These are phyloP conservation scores for Alisma plantagoaquatica DNA, from an alignment of 106 monocot genomes.

Conservation along the genomic window DNA sequence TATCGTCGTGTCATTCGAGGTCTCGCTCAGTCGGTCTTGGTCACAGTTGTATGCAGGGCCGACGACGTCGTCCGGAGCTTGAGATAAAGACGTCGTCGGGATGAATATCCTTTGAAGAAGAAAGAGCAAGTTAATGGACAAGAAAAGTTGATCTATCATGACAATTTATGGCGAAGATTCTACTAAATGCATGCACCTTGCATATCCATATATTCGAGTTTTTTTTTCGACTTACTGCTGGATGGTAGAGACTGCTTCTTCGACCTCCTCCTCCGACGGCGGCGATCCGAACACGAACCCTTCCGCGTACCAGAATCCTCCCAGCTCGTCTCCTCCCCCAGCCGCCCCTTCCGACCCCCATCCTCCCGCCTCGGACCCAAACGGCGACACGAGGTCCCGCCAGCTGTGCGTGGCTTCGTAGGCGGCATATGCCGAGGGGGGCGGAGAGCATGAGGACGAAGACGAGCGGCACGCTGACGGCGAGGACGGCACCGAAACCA, in stretches of 20 bases:
- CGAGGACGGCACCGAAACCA: no score
- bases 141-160: no score
- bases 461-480: not conserved
- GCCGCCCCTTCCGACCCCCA: constrained; percentile 24
- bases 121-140: not conserved
- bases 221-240: constrained; percentile 47
- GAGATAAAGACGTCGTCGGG: not conserved
- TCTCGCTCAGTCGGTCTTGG: constrained; percentile 11
- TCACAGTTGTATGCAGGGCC: constrained; percentile 4
- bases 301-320: not conserved
- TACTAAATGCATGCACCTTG: no score
- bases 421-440: no score
- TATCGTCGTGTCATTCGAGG: constrained; percentile 1
- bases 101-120: not conserved
- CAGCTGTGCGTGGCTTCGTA: no score
- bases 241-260: constrained; percentile 37
- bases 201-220: no score
- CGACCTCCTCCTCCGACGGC: constrained; percentile 38
- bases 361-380: constrained; percentile 27
- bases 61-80: constrained; percentile 20
- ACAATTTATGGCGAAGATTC: no score
- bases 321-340: constrained; percentile 3
- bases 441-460: not conserved
- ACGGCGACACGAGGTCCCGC: no score
- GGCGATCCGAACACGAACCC: constrained; percentile 20